Percentiles rank a stretch among this genome's conserved stretches.
Conservation (phyloP, 73 alveolate species). For the Paramecium biaurelia region DNA sequence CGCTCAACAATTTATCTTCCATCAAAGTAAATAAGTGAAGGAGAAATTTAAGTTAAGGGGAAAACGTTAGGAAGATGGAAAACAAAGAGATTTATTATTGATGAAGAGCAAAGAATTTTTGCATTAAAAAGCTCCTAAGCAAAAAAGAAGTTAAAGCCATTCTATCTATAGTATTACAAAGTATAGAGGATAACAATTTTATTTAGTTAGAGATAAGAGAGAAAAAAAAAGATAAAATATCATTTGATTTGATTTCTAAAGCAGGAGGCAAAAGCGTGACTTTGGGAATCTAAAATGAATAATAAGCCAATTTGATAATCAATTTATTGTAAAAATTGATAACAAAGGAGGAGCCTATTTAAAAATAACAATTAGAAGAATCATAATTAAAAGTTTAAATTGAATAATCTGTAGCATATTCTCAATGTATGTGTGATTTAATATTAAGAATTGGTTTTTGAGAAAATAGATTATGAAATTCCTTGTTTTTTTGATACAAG, state of each 20-base stretch:
- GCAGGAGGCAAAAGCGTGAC: conserved; percentile 22
- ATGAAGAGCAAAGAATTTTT: background rate
- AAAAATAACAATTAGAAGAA: background rate
- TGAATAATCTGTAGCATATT: background rate
- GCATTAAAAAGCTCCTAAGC: background rate
- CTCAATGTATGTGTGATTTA: background rate
- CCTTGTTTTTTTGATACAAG: background rate
- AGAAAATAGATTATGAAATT: background rate
- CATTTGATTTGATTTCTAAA: conserved; percentile 26
- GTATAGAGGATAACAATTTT: background rate
- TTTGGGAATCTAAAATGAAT: background rate
- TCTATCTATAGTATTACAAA: background rate
- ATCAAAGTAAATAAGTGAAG: background rate
- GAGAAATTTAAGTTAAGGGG: conserved; percentile 16
- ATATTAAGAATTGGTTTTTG: background rate
- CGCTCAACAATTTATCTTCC: background rate
- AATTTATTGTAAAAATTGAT: background rate
- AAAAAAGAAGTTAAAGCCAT: background rate
- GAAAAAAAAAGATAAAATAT: background rate
- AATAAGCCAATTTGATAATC: background rate
- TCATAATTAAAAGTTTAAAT: background rate
- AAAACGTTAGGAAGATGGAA: conserved; percentile 40
- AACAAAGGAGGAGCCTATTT: background rate
- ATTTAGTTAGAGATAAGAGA: background rate
- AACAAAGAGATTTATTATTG: background rate